Evolutionary conservation across 176 grass and related monocot species (phyloP).

Genomic region (Musa acuminata): DNA sequence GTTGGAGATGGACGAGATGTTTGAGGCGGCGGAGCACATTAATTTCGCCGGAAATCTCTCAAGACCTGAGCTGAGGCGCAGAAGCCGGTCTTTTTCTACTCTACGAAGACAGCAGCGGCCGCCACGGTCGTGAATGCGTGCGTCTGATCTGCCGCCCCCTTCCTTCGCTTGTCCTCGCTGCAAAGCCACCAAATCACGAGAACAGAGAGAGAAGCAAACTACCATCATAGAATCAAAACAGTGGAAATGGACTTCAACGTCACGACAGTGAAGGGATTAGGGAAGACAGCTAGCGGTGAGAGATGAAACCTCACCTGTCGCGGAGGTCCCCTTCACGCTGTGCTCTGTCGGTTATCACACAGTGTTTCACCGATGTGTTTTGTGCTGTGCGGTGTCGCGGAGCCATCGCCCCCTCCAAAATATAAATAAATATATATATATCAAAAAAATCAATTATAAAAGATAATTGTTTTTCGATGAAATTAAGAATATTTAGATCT

Average conservation of each 20-base stretch:
- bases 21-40: no score
- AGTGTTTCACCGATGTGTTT: no score
- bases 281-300: neutral
- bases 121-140: neutral
- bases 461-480: no score
- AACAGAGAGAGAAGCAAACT: neutral
- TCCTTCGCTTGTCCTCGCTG: neutral
- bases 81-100: neutral
- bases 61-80: no score
- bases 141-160: neutral
- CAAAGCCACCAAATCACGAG: neutral
- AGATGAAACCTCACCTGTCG: neutral
- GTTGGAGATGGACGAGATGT: no score
- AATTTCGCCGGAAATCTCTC: no score
- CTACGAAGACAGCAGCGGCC: neutral
- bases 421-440: no score
- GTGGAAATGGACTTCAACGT: neutral
- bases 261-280: neutral
- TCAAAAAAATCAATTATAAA: no score
- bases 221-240: neutral
- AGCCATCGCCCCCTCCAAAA: no score
- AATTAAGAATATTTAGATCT: no score
- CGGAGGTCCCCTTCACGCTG: neutral
- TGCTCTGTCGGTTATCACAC: no score
- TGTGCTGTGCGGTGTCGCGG: no score